Conservation (phyloP, 768 basidiomycete genomes). For the Mycena leptocephala region DNA sequence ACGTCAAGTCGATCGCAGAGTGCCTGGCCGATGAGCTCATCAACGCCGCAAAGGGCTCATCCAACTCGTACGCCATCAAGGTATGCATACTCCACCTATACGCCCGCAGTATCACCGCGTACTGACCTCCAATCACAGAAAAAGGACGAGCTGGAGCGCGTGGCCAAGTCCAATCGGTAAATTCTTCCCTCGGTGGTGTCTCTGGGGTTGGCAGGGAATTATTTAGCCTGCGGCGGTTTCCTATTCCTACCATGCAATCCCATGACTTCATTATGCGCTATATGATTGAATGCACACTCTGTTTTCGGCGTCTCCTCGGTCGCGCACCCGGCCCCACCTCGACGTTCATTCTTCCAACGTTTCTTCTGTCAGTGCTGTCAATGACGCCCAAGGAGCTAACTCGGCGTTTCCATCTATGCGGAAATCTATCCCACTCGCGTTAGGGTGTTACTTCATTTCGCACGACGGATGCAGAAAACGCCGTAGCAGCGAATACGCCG, state of each 20-base stretch:
- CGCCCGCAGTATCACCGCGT: not conserved
- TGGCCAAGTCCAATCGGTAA: slow-evolving; percentile 99
- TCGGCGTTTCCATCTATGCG: slow-evolving; percentile 18
- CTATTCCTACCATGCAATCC: slow-evolving; percentile 32
- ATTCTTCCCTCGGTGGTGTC: slow-evolving; percentile 46
- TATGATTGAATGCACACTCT: slow-evolving; percentile 25
- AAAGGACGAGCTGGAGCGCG: slow-evolving; percentile 99
- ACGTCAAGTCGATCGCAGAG: slow-evolving; percentile 99
- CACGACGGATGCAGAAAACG: slow-evolving; percentile 1
- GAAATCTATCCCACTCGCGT: slow-evolving; percentile 19
- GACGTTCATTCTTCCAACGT: not conserved
- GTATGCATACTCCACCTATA: slow-evolving; percentile 53
- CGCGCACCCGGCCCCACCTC: slow-evolving; percentile 11
- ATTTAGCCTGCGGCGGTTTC: slow-evolving; percentile 16
- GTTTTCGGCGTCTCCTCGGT: slow-evolving; percentile 29
- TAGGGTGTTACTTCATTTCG: not conserved
- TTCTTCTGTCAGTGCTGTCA: not conserved
- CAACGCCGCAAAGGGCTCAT: slow-evolving; percentile 99
- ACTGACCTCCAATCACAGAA: slow-evolving; percentile 66
- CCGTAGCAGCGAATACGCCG: not conserved
- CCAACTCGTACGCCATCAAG: slow-evolving; percentile 99
- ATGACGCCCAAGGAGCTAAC: slow-evolving; percentile 18
- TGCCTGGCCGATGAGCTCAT: slow-evolving; percentile 99
- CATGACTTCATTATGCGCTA: slow-evolving; percentile 32
- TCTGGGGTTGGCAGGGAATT: slow-evolving; percentile 38